These are phyloP conservation scores for Hagleromyces aurorensis DNA, from an alignment of 805 yeast species.

Conservation along the genomic window DNA sequence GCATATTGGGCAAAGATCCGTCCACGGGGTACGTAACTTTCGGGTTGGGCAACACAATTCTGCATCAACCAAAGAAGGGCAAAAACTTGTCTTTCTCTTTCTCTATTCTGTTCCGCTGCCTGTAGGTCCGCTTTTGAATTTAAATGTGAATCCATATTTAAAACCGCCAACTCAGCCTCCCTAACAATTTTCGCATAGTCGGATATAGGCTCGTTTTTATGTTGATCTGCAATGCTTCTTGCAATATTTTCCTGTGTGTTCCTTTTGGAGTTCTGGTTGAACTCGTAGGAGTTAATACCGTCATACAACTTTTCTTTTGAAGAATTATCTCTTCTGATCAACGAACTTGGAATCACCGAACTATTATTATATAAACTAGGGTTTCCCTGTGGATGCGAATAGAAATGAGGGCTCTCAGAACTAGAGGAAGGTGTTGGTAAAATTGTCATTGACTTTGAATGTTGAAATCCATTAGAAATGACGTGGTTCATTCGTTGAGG, in stretches of 20 bases:
- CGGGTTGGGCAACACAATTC: conserved; percentile 44
- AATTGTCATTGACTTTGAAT: too few species aligned
- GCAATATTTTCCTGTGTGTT: conserved; percentile 28
- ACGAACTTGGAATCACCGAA: too few species aligned
- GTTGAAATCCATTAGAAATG: too few species aligned
- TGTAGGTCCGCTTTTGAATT: conserved; percentile 25
- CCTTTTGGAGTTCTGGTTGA: too few species aligned
- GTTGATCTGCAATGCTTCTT: conserved; percentile 24
- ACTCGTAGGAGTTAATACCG: too few species aligned
- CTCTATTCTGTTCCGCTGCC: conserved; percentile 34
- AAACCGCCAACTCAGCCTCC: conserved; percentile 33
- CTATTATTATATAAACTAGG: too few species aligned
- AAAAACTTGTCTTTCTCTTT: conserved; percentile 64
- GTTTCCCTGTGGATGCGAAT: too few species aligned
- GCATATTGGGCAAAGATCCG: conserved; percentile 62
- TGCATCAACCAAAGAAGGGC: conserved; percentile 76
- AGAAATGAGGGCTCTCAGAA: too few species aligned
- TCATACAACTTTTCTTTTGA: too few species aligned
- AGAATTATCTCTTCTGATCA: too few species aligned
- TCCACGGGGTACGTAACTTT: conserved; percentile 55
- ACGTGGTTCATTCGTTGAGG: too few species aligned
- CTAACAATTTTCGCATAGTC: conserved; percentile 40
- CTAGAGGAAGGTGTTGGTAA: too few species aligned
- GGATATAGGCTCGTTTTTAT: conserved; percentile 32
- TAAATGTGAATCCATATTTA: conserved; percentile 26